phyloP scores from a whole-genome alignment of 805 yeast genomes.

The Trichomonascus vanleenenianus region DNA sequence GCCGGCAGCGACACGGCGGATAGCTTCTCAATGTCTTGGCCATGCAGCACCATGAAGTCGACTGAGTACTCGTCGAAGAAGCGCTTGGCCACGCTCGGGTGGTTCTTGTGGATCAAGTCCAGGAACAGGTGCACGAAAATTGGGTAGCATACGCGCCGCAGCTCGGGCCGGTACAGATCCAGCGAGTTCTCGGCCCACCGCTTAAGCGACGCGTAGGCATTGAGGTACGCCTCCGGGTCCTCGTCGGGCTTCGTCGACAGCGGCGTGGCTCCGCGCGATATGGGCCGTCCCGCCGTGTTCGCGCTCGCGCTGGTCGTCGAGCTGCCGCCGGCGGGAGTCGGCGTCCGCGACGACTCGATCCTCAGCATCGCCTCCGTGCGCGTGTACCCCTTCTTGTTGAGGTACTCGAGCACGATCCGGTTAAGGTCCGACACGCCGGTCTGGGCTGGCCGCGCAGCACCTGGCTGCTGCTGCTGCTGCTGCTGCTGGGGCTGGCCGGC shows the following conservation, averaged over 20 bases:
- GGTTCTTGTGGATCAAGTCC: constrained; percentile 63
- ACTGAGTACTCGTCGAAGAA: constrained; percentile 68
- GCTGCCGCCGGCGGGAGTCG: constrained; percentile 22
- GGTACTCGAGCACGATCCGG: constrained; percentile 84
- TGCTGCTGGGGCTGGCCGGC: constrained; percentile 4
- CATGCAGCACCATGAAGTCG: constrained; percentile 72
- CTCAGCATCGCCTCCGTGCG: constrained; percentile 91
- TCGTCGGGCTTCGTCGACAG: constrained; percentile 19
- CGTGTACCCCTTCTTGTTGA: constrained; percentile 89
- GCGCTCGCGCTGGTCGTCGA: constrained; percentile 31
- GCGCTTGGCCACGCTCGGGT: constrained; percentile 47
- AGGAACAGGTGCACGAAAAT: constrained; percentile 85
- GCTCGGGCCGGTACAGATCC: constrained; percentile 83
- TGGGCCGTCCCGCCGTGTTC: constrained; percentile 6
- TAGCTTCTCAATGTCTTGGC: constrained; percentile 63
- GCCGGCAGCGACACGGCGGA: constrained; percentile 70
- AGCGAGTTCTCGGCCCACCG: constrained; percentile 88
- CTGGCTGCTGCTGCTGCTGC: constrained; percentile 9
- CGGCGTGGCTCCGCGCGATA: constrained; percentile 11
- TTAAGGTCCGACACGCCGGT: constrained; percentile 65
- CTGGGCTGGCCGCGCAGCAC: constrained; percentile 8
- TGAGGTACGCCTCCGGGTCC: constrained; percentile 63
- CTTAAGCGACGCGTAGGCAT: constrained; percentile 72
- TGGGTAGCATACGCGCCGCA: constrained; percentile 79
- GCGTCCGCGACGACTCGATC: constrained; percentile 47